These are phyloP conservation scores for Phytophthora citrophthora DNA, from an alignment of 352 stramenopile species.

Conservation along the genomic window DNA sequence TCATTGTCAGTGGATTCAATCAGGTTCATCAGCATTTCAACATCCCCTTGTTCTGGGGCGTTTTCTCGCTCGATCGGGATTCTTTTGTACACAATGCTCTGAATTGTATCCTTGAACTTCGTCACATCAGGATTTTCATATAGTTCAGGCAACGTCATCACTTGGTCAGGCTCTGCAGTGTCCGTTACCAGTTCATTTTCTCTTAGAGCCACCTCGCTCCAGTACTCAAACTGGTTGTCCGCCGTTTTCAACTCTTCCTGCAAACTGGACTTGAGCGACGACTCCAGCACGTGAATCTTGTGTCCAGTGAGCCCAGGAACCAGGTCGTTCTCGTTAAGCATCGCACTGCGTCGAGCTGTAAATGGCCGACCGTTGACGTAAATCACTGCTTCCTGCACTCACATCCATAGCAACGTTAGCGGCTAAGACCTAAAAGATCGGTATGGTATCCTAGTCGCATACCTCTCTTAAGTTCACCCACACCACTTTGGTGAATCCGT, in stretches of 20 bases:
- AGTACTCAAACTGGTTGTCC: slow-evolving; percentile 78
- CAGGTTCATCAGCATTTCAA: slow-evolving; percentile 73
- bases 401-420: background rate
- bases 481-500: slow-evolving; percentile 83
- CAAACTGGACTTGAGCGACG: slow-evolving; percentile 80
- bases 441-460: background rate
- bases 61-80: slow-evolving; percentile 87
- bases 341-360: slow-evolving; percentile 73
- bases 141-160: slow-evolving; percentile 74
- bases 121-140: slow-evolving; percentile 55
- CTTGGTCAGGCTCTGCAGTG: slow-evolving; percentile 46
- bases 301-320: slow-evolving; percentile 84
- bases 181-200: slow-evolving; percentile 67
- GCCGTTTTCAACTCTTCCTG: slow-evolving; percentile 63
- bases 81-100: slow-evolving; percentile 67
- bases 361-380: slow-evolving; percentile 81
- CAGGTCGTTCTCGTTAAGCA: slow-evolving; percentile 86
- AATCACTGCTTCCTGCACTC: slow-evolving; percentile 73
- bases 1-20: slow-evolving; percentile 44
- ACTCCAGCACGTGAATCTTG: slow-evolving; percentile 82
- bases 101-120: slow-evolving; percentile 40
- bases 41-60: slow-evolving; percentile 73
- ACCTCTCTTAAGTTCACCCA: slow-evolving; percentile 87
- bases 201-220: slow-evolving; percentile 69
- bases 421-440: background rate